Percentiles rank a stretch among this genome's conserved stretches.
phyloP scores from a whole-genome alignment of 495 filamentous ascomycete genomes.

The Rhizodiscina lignyota region DNA sequence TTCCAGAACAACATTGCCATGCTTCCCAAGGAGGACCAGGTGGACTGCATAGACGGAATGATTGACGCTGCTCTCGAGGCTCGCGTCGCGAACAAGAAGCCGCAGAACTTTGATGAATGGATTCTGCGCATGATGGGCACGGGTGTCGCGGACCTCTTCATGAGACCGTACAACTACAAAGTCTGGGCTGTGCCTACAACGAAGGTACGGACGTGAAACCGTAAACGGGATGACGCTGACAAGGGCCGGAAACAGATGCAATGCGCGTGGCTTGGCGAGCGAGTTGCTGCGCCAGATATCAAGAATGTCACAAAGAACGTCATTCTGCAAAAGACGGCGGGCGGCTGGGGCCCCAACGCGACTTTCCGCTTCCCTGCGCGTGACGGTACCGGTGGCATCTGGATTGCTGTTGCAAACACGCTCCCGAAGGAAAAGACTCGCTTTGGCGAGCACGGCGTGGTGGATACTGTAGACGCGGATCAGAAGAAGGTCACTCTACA shows the following conservation, averaged over 20 bases:
- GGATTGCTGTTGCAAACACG: conserved; percentile 93
- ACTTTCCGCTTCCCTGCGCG: conserved; percentile 96
- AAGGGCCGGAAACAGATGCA: conserved; percentile 58
- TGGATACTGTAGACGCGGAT: conserved; percentile 70
- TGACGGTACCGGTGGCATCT: conserved; percentile 95
- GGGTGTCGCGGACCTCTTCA: conserved; percentile 91
- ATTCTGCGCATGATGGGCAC: conserved; percentile 82
- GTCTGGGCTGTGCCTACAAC: conserved; percentile 98
- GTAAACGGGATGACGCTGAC: background rate
- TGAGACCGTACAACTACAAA: conserved; percentile 99
- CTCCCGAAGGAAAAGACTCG: conserved; percentile 80
- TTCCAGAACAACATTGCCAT: conserved; percentile 99
- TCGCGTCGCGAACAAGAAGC: conserved; percentile 76
- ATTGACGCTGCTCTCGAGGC: conserved; percentile 85
- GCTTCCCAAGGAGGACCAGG: conserved; percentile 93
- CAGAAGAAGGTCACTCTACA: conserved; percentile 67
- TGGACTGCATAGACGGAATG: conserved; percentile 88
- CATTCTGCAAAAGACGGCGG: conserved; percentile 88
- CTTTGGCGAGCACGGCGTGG: conserved; percentile 72
- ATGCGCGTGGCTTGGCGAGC: conserved; percentile 97
- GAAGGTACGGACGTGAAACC: conserved; percentile 44
- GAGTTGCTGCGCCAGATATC: conserved; percentile 91
- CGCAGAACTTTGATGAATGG: conserved; percentile 96
- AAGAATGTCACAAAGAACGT: conserved; percentile 92
- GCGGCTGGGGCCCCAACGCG: conserved; percentile 95